Percentiles rank a stretch among this genome's conserved stretches.
Conservation (phyloP, 495 filamentous ascomycete species). For the Podospora conica region DNA sequence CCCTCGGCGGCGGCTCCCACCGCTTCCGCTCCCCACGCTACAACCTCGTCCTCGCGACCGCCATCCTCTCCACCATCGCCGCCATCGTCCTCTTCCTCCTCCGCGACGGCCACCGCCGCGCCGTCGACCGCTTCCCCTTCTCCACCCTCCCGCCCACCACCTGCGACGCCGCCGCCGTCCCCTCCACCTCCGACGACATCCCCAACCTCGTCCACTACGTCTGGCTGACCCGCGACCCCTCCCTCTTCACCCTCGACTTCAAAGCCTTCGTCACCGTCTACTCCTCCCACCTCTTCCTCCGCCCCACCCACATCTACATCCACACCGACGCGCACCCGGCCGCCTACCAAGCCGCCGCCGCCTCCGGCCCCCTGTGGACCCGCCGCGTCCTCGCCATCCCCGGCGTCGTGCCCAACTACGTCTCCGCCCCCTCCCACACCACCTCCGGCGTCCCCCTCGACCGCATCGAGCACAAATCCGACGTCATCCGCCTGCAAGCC, state of each 20-base stretch:
- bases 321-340: conserved; percentile 22
- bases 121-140: too few species aligned
- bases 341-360: conserved; percentile 9
- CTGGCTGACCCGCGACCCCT: conserved; percentile 21
- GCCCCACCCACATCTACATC: conserved; percentile 21
- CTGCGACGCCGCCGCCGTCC: too few species aligned
- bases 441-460: conserved; percentile 14
- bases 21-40: too few species aligned
- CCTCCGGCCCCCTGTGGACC: conserved; percentile 15
- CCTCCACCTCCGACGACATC: not conserved
- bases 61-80: too few species aligned
- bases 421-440: conserved; percentile 10
- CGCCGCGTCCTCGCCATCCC: conserved; percentile 15
- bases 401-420: conserved; percentile 7
- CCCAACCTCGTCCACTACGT: conserved; percentile 30
- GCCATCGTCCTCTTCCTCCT: too few species aligned
- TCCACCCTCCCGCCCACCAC: too few species aligned
- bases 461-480: conserved; percentile 14
- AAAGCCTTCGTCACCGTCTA: conserved; percentile 21
- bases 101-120: too few species aligned
- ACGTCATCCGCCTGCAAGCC: conserved; percentile 16
- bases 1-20: too few species aligned
- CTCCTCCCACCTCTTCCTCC: conserved; percentile 18
- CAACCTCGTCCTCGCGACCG: too few species aligned
- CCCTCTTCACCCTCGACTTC: conserved; percentile 17